Conservation (phyloP, 225 moss, liverwort and hornwort genomes). For the Antitrichia curtipendula region DNA sequence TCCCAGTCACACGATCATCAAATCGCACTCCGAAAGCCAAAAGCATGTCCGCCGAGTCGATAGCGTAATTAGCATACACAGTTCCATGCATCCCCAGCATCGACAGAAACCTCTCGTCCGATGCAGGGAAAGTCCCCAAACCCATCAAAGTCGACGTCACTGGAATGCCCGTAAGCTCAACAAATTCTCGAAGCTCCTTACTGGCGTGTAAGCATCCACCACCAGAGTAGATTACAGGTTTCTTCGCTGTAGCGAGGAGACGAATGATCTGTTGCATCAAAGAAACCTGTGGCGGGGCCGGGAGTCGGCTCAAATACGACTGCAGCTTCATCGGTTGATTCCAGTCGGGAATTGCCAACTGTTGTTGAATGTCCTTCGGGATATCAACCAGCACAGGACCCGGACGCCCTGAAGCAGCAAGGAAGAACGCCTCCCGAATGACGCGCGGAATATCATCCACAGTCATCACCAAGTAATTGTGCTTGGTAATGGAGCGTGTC, state of each 20-base stretch:
- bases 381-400: slow-evolving; percentile 94
- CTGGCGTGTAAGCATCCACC: slow-evolving; percentile 88
- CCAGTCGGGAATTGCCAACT: slow-evolving; percentile 91
- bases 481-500: slow-evolving; percentile 87
- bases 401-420: slow-evolving; percentile 88
- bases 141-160: slow-evolving; percentile 93
- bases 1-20: slow-evolving; percentile 96
- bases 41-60: slow-evolving; percentile 80
- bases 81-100: slow-evolving; percentile 99
- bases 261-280: slow-evolving; percentile 79
- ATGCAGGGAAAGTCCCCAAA: slow-evolving; percentile 74
- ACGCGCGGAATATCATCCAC: slow-evolving; percentile 93
- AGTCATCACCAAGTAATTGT: slow-evolving; percentile 90
- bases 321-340: slow-evolving; percentile 77
- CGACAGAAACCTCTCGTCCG: slow-evolving; percentile 49
- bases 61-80: slow-evolving; percentile 81
- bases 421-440: slow-evolving; percentile 83
- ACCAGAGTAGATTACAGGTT: slow-evolving; percentile 83
- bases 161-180: slow-evolving; percentile 85
- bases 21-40: slow-evolving; percentile 96
- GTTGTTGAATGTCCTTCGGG: slow-evolving; percentile 93
- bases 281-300: slow-evolving; percentile 40
- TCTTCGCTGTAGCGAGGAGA: slow-evolving; percentile 65
- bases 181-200: slow-evolving; percentile 89
- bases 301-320: slow-evolving; percentile 72